phyloP scores from a whole-genome alignment of 495 filamentous ascomycete genomes.

The Aspergillus heteromorphus region DNA sequence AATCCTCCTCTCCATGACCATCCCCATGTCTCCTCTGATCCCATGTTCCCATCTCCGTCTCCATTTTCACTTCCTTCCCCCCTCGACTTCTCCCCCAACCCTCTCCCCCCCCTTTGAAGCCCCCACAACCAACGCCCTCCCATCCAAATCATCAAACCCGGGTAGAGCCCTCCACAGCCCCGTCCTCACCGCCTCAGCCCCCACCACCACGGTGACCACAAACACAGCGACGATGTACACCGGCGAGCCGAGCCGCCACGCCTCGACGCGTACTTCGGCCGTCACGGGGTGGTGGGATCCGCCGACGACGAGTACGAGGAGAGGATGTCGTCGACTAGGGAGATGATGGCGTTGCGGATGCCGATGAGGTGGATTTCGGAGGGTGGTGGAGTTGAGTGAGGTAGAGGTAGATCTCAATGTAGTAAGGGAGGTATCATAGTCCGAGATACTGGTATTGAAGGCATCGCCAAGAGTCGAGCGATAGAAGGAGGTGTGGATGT shows the following conservation, averaged over 20 bases:
- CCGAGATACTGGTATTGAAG: neutral
- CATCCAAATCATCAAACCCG: neutral
- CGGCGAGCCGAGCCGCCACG: neutral
- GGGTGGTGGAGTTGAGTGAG: neutral
- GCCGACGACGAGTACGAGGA: neutral
- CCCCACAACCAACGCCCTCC: neutral
- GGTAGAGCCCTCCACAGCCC: neutral
- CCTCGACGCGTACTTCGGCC: neutral
- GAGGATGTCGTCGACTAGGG: neutral
- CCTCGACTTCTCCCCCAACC: neutral
- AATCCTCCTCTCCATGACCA: no score
- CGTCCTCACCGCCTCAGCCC: neutral
- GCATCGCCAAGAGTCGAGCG: neutral
- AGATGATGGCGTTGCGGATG: neutral
- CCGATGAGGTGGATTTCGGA: neutral
- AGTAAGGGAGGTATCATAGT: neutral
- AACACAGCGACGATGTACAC: neutral
- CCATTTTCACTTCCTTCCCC: neutral
- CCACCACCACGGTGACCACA: neutral
- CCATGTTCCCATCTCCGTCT: neutral
- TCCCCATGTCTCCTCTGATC: neutral
- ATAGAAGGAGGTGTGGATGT: neutral
- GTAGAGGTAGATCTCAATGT: neutral
- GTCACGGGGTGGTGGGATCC: neutral
- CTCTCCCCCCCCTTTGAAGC: neutral